Conservation (phyloP, 2,329 filamentous ascomycete genomes). For the Mollisiaceae sp. region DNA sequence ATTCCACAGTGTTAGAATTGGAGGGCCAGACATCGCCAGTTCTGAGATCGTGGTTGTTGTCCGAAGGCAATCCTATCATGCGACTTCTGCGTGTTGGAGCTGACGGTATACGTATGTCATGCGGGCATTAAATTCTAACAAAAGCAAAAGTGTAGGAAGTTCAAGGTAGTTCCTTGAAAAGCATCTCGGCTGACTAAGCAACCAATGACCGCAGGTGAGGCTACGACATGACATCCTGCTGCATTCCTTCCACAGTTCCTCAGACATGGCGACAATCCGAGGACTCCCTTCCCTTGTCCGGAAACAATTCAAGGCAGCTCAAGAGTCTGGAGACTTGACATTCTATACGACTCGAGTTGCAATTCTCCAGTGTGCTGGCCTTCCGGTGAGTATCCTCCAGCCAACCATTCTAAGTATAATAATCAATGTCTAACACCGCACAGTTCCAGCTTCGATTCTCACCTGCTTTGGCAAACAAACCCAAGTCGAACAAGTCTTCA, state of each 20-base stretch:
- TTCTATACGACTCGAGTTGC: slow-evolving; percentile 41
- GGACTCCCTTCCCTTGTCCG: slow-evolving; percentile 39
- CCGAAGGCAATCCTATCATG: no score
- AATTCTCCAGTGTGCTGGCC: slow-evolving; percentile 36
- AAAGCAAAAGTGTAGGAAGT: no score
- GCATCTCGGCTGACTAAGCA: neutral
- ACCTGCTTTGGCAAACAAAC: slow-evolving; percentile 70
- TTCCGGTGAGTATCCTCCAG: slow-evolving; percentile 33
- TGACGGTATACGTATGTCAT: no score
- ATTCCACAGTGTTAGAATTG: no score
- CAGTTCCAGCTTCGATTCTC: slow-evolving; percentile 78
- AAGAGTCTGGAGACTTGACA: slow-evolving; percentile 36
- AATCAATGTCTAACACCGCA: slow-evolving; percentile 12
- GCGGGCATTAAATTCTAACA: no score
- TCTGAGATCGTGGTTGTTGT: no score
- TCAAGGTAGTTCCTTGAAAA: no score
- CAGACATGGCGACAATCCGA: slow-evolving; percentile 25
- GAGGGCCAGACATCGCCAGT: no score
- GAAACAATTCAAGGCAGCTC: slow-evolving; percentile 38
- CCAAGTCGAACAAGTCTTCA: slow-evolving; percentile 49
- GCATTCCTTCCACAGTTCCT: neutral
- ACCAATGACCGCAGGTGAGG: neutral
- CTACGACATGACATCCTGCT: neutral
- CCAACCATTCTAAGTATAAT: neutral
- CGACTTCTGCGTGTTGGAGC: no score